Evolutionary conservation across 768 basidiomycete genomes (phyloP).

Genomic region (Boletus eberwhitei): DNA sequence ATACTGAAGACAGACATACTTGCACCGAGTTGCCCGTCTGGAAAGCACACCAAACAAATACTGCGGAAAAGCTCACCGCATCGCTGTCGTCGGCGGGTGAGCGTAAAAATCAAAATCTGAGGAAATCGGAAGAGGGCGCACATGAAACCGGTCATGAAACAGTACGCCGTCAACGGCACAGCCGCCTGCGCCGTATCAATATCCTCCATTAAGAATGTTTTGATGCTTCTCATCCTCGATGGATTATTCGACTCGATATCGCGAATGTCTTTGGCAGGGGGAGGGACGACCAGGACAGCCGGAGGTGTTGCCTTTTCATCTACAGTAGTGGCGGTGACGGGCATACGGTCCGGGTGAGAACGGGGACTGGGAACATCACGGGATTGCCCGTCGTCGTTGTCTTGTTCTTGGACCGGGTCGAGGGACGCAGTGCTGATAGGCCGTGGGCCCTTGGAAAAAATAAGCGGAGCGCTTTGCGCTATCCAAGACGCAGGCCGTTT

Average conservation of each 20-base stretch:
- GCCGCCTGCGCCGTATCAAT: conserved; percentile 35
- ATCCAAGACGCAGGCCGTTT: neutral
- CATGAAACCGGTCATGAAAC: conserved; percentile 82
- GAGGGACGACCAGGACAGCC: neutral
- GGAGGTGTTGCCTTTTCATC: neutral
- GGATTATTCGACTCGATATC: conserved; percentile 18
- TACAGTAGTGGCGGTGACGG: neutral
- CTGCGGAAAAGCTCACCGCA: conserved; percentile 69
- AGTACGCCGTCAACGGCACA: conserved; percentile 58
- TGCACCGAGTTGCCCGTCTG: conserved; percentile 78
- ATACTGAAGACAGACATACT: conserved; percentile 30
- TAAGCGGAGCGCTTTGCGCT: conserved; percentile 16
- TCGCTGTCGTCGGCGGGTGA: conserved; percentile 41
- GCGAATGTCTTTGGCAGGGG: neutral
- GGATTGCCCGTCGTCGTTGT: neutral
- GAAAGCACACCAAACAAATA: conserved; percentile 84
- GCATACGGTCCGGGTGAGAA: neutral
- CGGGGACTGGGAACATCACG: neutral
- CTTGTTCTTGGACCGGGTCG: conserved; percentile 12
- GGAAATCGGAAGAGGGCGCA: conserved; percentile 32
- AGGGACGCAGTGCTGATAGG: conserved; percentile 6
- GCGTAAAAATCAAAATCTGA: neutral
- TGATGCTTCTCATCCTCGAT: conserved; percentile 7
- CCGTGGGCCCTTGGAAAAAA: conserved; percentile 1
- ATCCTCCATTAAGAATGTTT: conserved; percentile 19